Conservation (phyloP, 768 basidiomycete genomes). For the Lactarius vividus region DNA sequence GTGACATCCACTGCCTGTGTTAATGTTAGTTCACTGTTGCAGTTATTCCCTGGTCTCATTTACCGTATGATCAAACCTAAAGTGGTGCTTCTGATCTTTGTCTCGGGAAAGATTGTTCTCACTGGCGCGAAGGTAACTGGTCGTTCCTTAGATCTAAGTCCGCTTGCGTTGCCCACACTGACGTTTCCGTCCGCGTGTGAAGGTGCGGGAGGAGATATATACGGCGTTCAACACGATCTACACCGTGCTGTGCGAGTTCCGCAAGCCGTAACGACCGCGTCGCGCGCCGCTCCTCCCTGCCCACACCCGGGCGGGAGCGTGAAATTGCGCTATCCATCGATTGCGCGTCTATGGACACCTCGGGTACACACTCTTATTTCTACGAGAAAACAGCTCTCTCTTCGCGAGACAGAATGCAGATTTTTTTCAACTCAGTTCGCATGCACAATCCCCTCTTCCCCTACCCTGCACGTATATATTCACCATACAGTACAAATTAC, state of each 20-base stretch:
- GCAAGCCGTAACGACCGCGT: constrained; percentile 60
- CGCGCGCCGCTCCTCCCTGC: constrained; percentile 19
- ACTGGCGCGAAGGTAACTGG: constrained; percentile 93
- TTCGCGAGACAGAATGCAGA: constrained; percentile 1
- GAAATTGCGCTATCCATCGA: not conserved
- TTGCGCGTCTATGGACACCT: constrained; percentile 10
- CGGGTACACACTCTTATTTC: not conserved
- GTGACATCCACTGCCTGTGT: not conserved
- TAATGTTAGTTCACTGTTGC: not conserved
- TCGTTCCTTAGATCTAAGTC: constrained; percentile 17
- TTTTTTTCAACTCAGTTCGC: constrained; percentile 7
- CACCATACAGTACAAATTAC: constrained; percentile 22
- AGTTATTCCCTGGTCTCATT: constrained; percentile 98
- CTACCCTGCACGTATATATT: constrained; percentile 27
- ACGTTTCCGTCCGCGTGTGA: constrained; percentile 39
- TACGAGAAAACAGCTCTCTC: constrained; percentile 6
- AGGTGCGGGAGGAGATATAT: constrained; percentile 99
- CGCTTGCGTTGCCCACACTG: constrained; percentile 32
- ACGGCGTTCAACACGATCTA: constrained; percentile 99
- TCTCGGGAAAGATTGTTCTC: constrained; percentile 97
- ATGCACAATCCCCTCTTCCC: constrained; percentile 19
- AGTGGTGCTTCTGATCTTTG: constrained; percentile 97
- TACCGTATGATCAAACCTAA: constrained; percentile 99
- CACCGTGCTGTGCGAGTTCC: constrained; percentile 94
- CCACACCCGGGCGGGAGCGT: constrained; percentile 14